Percentiles rank a stretch among this genome's conserved stretches.
These are phyloP conservation scores for Posidonia australis DNA, from an alignment of 106 monocot species.

Conservation along the genomic window DNA sequence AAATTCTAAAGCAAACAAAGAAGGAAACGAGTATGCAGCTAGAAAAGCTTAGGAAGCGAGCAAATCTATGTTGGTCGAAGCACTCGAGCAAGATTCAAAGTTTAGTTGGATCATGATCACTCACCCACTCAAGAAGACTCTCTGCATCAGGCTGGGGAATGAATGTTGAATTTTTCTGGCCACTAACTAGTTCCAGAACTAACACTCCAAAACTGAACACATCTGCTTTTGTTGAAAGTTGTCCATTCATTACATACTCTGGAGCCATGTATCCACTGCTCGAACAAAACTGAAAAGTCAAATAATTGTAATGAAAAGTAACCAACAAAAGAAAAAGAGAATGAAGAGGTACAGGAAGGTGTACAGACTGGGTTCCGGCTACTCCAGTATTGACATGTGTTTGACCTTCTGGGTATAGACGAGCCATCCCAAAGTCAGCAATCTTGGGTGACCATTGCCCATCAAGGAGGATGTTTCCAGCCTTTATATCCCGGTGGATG, in stretches of 20 bases:
- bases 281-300: not conserved
- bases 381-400: constrained; percentile 53
- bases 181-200: constrained; percentile 54
- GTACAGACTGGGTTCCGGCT: constrained; percentile 46
- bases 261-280: constrained; percentile 75
- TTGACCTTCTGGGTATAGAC: constrained; percentile 46
- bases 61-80: not conserved
- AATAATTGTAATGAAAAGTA: not conserved
- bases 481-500: constrained; percentile 78
- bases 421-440: constrained; percentile 78
- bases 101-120: not conserved
- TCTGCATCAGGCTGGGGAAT: constrained; percentile 22
- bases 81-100: not conserved
- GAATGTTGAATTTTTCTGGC: constrained; percentile 56
- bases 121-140: constrained; percentile 63
- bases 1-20: no score
- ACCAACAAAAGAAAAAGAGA: not conserved
- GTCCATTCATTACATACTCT: constrained; percentile 66
- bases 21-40: no score
- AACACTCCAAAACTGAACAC: constrained; percentile 78
- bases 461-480: constrained; percentile 66
- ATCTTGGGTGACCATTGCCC: constrained; percentile 55
- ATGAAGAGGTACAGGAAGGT: not conserved
- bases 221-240: constrained; percentile 58
- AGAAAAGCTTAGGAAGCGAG: no score